Base-by-base conservation (phyloP, 1,284 basidiomycete genomes). In the Ceratobasidium sp. region DNA sequence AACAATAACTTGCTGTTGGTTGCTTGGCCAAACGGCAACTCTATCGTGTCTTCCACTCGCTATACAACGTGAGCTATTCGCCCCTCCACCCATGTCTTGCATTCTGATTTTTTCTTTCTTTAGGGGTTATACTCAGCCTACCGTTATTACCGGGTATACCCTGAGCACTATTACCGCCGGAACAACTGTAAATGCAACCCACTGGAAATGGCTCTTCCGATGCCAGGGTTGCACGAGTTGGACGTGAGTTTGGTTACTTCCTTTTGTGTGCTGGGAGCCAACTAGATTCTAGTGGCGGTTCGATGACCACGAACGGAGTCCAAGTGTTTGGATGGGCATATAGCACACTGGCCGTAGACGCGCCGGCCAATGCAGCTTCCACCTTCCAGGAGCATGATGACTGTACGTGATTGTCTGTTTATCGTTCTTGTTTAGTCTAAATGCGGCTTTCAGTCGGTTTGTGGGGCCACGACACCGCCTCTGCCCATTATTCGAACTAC, bases 151-250 rank as follows among this genome's bases (percentile, higher is more conserved):
- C 24, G 86, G 86, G 5, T 86, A 86, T 1, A 80, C 83, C 16
- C 80, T 88, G 49, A 87, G 86, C 2, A 83, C 83, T 62, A 80
- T 86, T n/a, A 82, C 83, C 4, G 81, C 75, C 56, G 66, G 66
- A 49, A 71, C 77, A 5, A 63, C 83, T 8, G 83, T 88, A 48
- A 88, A 87, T 75, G 78, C 85, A 1, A 88, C 86, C 1, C 85
- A 87, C 75, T 88, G 86, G 86, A 87, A 86, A 76, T 87, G 86
- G 85, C 84, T 87, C 13, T 88, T 84, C 79, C 83, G 87, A 37
- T 88, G 87, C 81, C 85, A 88, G 76, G 84, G 86, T 78, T 88
- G 87, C 80, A 84, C 85, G 46, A 80, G 71, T 19, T 79, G 78
- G 71, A 73, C 22, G 75, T 75, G 34, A 49, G 74, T 37, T 5